Conservation (phyloP, 2,329 filamentous ascomycete species). For the Chaetothyriales sp. region DNA sequence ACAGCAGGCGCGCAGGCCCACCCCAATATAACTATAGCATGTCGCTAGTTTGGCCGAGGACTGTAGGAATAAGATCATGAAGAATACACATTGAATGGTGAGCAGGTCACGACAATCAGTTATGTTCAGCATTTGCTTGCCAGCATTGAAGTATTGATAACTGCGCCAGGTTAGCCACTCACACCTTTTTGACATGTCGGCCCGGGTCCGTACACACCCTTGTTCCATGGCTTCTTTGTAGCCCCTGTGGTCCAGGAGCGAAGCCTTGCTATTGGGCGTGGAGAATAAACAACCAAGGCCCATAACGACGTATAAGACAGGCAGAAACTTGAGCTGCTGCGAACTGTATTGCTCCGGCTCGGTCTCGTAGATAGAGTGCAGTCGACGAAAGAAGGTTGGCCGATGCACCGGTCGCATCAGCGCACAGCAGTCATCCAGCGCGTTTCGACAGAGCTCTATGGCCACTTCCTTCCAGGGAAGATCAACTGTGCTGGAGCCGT, state of each 20-base stretch:
- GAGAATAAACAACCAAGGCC: constrained; percentile 60
- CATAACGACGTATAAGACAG: constrained; percentile 54
- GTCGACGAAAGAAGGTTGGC: constrained; percentile 61
- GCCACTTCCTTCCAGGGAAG: constrained; percentile 51
- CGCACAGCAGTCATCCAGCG: constrained; percentile 47
- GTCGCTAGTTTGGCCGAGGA: constrained; percentile 63
- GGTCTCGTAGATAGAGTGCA: constrained; percentile 63
- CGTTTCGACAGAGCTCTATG: constrained; percentile 41
- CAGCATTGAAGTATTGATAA: constrained; percentile 57
- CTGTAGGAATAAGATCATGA: constrained; percentile 69
- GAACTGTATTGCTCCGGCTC: constrained; percentile 46
- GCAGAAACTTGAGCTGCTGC: constrained; percentile 54
- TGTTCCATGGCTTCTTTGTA: constrained; percentile 38
- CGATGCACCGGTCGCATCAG: constrained; percentile 62
- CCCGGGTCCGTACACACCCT: constrained; percentile 30
- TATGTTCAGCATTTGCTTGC: constrained; percentile 47
- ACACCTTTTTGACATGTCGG: constrained; percentile 1
- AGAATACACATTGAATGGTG: constrained; percentile 60
- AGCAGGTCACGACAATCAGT: constrained; percentile 55
- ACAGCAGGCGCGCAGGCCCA: constrained; percentile 59
- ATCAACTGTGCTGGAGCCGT: constrained; percentile 39
- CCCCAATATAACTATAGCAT: constrained; percentile 67
- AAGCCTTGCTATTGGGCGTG: constrained; percentile 36
- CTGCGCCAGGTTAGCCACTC: constrained; percentile 28
- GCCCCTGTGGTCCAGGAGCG: constrained; percentile 32